phyloP scores from a whole-genome alignment of 2,329 filamentous ascomycete species.

The Thyridium curvatum region DNA sequence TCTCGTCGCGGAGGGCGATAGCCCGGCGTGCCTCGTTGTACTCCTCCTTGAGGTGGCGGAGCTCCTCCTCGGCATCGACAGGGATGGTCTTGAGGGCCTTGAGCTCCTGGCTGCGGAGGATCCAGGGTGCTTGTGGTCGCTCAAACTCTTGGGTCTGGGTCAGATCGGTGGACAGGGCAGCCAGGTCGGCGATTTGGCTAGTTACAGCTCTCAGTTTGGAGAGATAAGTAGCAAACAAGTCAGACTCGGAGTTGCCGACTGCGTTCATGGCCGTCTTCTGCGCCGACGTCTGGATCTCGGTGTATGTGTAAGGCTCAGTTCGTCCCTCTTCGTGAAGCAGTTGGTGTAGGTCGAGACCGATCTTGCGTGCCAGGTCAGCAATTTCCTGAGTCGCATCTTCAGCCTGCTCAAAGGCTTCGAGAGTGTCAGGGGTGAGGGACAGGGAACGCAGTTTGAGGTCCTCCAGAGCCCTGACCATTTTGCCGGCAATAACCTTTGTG shows the following conservation, averaged over 20 bases:
- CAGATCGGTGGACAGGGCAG: slow-evolving; percentile 62
- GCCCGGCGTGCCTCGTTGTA: slow-evolving; percentile 70
- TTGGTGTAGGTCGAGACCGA: slow-evolving; percentile 60
- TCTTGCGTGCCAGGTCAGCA: slow-evolving; percentile 57
- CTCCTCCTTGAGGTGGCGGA: slow-evolving; percentile 73
- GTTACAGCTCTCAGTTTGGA: slow-evolving; percentile 61
- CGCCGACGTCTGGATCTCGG: slow-evolving; percentile 61
- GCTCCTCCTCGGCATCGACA: slow-evolving; percentile 78
- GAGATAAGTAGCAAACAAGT: slow-evolving; percentile 64
- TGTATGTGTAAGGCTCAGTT: slow-evolving; percentile 57
- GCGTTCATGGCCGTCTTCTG: slow-evolving; percentile 44
- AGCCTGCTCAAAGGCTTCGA: slow-evolving; percentile 63
- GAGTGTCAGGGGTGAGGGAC: slow-evolving; percentile 62
- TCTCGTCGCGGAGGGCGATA: slow-evolving; percentile 69
- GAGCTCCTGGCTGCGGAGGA: slow-evolving; percentile 72
- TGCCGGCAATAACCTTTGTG: slow-evolving; percentile 75
- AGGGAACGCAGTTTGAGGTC: slow-evolving; percentile 73
- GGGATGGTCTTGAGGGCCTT: slow-evolving; percentile 76
- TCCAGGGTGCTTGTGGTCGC: slow-evolving; percentile 70
- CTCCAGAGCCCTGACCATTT: slow-evolving; percentile 69
- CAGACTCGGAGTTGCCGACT: slow-evolving; percentile 51
- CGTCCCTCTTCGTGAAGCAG: slow-evolving; percentile 69
- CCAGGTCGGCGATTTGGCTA: slow-evolving; percentile 62
- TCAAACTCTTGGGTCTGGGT: slow-evolving; percentile 76
- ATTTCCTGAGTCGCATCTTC: slow-evolving; percentile 60